phyloP scores from a whole-genome alignment of 1,284 basidiomycete genomes.

The Cryptococcus sp. region DNA sequence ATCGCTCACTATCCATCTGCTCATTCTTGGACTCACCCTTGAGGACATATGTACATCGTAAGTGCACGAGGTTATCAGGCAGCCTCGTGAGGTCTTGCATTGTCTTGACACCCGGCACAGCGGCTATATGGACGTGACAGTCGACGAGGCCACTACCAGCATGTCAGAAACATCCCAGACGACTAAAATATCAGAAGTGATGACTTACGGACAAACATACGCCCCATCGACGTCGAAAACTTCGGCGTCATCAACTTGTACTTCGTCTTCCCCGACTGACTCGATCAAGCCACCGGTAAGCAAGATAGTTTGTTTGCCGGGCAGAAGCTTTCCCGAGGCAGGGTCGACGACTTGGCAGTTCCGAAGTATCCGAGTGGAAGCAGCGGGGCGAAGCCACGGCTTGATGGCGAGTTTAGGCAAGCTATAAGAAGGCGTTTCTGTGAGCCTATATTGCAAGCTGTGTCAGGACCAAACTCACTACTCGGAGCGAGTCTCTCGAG shows the following conservation, averaged over 20 bases:
- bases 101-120: constrained; percentile 40
- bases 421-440: too few relatives aligned
- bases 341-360: not conserved
- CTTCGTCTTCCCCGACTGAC: not conserved
- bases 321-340: not conserved
- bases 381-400: too few relatives aligned
- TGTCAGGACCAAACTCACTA: too few relatives aligned
- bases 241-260: not conserved
- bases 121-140: constrained; percentile 58
- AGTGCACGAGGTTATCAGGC: constrained; percentile 49
- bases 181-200: too few relatives aligned
- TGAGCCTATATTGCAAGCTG: too few relatives aligned
- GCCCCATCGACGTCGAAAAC: not conserved
- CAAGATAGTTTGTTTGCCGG: not conserved
- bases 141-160: constrained; percentile 31
- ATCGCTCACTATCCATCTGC: not conserved
- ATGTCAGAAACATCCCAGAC: too few relatives aligned
- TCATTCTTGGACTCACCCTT: constrained; percentile 28
- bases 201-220: not conserved
- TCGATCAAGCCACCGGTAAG: not conserved
- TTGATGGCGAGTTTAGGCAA: too few relatives aligned
- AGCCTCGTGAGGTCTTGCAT: too few relatives aligned
- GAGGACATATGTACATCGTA: constrained; percentile 52
- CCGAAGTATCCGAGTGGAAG: too few relatives aligned
- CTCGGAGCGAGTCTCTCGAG: too few relatives aligned